Conservation (phyloP, 805 yeast species). For the Maudiozyma saulgeensis region DNA sequence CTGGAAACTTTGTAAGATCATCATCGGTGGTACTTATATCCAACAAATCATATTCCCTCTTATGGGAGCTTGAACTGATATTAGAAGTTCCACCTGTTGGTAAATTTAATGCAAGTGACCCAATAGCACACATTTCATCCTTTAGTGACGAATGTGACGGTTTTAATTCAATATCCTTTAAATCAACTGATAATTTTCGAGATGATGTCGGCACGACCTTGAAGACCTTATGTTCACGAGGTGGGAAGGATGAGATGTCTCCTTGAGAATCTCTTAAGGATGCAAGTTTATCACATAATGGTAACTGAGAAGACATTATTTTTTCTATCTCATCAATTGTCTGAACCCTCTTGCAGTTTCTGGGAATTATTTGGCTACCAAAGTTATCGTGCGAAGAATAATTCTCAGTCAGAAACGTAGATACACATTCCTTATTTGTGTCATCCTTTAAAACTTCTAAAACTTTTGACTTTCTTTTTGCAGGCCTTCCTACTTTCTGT, state of each 20-base stretch:
- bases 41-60: neutral
- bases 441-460: neutral
- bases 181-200: conserved; percentile 10
- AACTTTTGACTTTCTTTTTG: conserved; percentile 13
- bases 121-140: conserved; percentile 12
- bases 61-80: neutral
- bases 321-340: conserved; percentile 19
- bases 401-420: neutral
- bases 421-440: neutral
- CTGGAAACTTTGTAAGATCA: neutral
- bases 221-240: neutral
- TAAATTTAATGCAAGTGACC: conserved; percentile 13
- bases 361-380: neutral
- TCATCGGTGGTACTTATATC: neutral
- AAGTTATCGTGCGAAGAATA: neutral
- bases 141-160: conserved; percentile 2
- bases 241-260: neutral
- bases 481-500: conserved; percentile 10
- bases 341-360: conserved; percentile 6
- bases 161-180: conserved; percentile 19
- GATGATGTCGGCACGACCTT: conserved; percentile 2
- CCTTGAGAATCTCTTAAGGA: neutral
- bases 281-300: neutral
- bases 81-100: neutral
- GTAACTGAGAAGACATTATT: conserved; percentile 2